Conservation (phyloP, 306 rosid genomes). For the Cucurbita ficifolia region DNA sequence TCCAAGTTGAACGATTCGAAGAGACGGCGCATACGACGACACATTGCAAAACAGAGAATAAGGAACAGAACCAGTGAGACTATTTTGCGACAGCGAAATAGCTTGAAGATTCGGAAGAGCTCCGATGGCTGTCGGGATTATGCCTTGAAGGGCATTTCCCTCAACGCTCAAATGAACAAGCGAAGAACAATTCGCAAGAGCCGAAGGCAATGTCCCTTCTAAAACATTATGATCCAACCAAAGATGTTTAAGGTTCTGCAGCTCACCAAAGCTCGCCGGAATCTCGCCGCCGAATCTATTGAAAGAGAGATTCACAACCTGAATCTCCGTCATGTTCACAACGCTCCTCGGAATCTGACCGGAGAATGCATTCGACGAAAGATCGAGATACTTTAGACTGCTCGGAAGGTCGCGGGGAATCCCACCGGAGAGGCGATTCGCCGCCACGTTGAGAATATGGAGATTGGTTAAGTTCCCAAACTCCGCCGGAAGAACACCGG, state of each 20-base stretch:
- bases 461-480: conserved; percentile 48
- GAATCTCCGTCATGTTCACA: conserved; percentile 40
- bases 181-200: conserved; percentile 67
- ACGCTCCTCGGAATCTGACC: conserved; percentile 54
- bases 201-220: conserved; percentile 77
- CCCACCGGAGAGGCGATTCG: conserved; percentile 56
- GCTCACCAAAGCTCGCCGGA: conserved; percentile 59
- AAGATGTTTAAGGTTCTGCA: conserved; percentile 58
- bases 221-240: conserved; percentile 74
- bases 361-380: conserved; percentile 63
- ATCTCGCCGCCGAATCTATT: conserved; percentile 56
- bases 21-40: conserved; percentile 50
- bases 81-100: conserved; percentile 55
- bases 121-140: conserved; percentile 71
- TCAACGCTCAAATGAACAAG: conserved; percentile 73
- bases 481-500: conserved; percentile 56
- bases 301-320: conserved; percentile 68
- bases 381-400: conserved; percentile 44
- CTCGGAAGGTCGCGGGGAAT: conserved; percentile 39
- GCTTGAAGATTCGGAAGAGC: conserved; percentile 73
- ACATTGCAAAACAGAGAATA: conserved; percentile 62
- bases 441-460: conserved; percentile 48
- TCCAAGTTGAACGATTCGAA: conserved; percentile 61
- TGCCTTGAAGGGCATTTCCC: conserved; percentile 65
- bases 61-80: conserved; percentile 63